A percentile compares a stretch with the other conserved stretches of the same genome.
Evolutionary conservation across 495 filamentous ascomycete genomes (phyloP).

Genomic region (Penicillium chermesinum): DNA sequence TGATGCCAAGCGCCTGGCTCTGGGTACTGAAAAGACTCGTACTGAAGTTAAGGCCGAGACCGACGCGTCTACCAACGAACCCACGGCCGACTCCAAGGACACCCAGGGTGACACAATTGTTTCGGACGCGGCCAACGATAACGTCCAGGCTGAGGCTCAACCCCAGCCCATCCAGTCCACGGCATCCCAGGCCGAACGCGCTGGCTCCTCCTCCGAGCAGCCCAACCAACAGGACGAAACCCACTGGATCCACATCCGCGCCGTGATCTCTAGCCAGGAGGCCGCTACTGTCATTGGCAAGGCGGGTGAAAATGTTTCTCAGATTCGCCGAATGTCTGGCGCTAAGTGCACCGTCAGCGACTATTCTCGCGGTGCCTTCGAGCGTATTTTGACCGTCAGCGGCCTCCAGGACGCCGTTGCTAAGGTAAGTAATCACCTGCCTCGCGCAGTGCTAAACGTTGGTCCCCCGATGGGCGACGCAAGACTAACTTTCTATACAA

Average conservation of each 20-base stretch:
- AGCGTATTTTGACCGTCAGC: slow-evolving; percentile 95
- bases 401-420: slow-evolving; percentile 92
- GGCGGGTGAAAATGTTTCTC: slow-evolving; percentile 95
- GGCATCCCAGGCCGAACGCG: slow-evolving; percentile 50
- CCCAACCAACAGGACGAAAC: slow-evolving; percentile 74
- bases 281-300: slow-evolving; percentile 98
- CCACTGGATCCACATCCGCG: slow-evolving; percentile 92
- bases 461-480: not conserved
- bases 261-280: slow-evolving; percentile 93
- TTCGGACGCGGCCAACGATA: slow-evolving; percentile 62
- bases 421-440: slow-evolving; percentile 60
- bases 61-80: slow-evolving; percentile 47
- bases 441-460: no score
- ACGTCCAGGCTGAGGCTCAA: slow-evolving; percentile 47
- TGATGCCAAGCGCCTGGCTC: slow-evolving; percentile 91
- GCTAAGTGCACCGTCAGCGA: slow-evolving; percentile 99
- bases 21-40: slow-evolving; percentile 80
- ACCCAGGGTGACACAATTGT: slow-evolving; percentile 63
- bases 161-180: slow-evolving; percentile 67
- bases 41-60: slow-evolving; percentile 45
- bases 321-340: slow-evolving; percentile 83
- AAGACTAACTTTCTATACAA: slow-evolving; percentile 29
- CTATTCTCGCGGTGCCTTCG: slow-evolving; percentile 91
- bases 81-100: slow-evolving; percentile 37
- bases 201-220: slow-evolving; percentile 45